A percentile compares a stretch with the other conserved stretches of the same genome.
These are phyloP conservation scores for Barnettozyma wickerhamii DNA, from an alignment of 805 yeast genomes.

Conservation along the genomic window DNA sequence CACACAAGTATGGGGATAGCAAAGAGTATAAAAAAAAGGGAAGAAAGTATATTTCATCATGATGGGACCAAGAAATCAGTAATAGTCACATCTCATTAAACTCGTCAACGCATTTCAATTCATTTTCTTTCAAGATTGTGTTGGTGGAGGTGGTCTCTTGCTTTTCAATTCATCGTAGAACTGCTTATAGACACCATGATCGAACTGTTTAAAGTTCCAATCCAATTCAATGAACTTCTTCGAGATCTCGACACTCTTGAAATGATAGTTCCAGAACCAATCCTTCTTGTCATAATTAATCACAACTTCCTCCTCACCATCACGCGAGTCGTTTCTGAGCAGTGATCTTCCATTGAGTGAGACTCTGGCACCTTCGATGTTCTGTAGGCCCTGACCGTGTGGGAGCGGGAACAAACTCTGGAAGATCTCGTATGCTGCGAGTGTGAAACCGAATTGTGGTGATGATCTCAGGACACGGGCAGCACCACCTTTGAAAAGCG, in stretches of 20 bases:
- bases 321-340: conserved; percentile 5
- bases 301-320: conserved; percentile 19
- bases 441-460: conserved; percentile 96
- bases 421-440: conserved; percentile 94
- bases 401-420: conserved; percentile 72
- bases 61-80: too few relatives aligned
- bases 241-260: conserved; percentile 57
- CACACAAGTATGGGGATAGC: too few relatives aligned
- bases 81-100: too few relatives aligned
- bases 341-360: conserved; percentile 8
- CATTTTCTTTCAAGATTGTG: too few relatives aligned
- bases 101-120: too few relatives aligned
- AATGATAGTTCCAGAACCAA: conserved; percentile 39
- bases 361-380: conserved; percentile 16
- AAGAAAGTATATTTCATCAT: too few relatives aligned
- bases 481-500: conserved; percentile 94
- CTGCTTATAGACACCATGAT: conserved; percentile 41
- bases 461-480: conserved; percentile 94
- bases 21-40: too few relatives aligned
- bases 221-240: conserved; percentile 60
- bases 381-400: conserved; percentile 23
- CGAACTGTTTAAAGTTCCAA: conserved; percentile 54
- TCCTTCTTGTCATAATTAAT: conserved; percentile 41
- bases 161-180: conserved; percentile 29
- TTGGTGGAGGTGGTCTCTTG: conserved; percentile 1